These are phyloP conservation scores for Zarea fungicola DNA, from an alignment of 2,329 filamentous ascomycete genomes.

Conservation along the genomic window DNA sequence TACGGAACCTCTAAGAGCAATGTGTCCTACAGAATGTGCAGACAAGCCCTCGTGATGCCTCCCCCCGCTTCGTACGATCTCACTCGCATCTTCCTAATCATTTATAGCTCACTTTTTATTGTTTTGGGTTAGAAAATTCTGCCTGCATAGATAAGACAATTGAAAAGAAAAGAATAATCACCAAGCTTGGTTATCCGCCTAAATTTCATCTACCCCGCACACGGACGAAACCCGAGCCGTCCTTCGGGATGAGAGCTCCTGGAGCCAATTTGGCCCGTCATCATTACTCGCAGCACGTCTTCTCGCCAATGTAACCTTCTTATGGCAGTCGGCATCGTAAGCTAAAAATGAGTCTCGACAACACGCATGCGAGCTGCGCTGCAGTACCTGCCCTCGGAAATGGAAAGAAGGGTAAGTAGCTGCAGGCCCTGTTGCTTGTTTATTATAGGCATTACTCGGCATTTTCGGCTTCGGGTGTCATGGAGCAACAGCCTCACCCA, in stretches of 20 bases:
- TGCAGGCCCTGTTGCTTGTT: not conserved
- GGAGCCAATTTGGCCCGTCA: no score
- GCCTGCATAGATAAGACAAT: not conserved
- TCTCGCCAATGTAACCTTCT: constrained; percentile 7
- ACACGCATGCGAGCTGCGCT: not conserved
- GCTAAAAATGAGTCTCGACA: not conserved
- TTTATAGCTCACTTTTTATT: no score
- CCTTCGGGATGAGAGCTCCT: no score
- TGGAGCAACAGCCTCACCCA: no score
- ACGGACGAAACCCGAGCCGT: not conserved
- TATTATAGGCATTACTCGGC: not conserved
- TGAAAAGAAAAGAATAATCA: not conserved
- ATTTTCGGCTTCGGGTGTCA: not conserved
- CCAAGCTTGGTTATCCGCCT: not conserved
- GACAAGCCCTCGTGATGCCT: not conserved
- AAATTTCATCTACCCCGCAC: constrained; percentile 1
- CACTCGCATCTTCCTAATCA: not conserved
- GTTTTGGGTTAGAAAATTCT: no score
- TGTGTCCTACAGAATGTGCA: no score
- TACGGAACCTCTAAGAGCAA: no score
- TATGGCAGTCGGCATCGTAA: not conserved
- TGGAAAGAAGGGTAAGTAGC: no score
- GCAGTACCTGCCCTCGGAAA: no score
- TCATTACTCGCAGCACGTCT: constrained; percentile 1
- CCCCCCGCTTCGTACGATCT: not conserved